These are phyloP conservation scores for Quercus suber DNA, from an alignment of 306 rosid species.

Conservation along the genomic window DNA sequence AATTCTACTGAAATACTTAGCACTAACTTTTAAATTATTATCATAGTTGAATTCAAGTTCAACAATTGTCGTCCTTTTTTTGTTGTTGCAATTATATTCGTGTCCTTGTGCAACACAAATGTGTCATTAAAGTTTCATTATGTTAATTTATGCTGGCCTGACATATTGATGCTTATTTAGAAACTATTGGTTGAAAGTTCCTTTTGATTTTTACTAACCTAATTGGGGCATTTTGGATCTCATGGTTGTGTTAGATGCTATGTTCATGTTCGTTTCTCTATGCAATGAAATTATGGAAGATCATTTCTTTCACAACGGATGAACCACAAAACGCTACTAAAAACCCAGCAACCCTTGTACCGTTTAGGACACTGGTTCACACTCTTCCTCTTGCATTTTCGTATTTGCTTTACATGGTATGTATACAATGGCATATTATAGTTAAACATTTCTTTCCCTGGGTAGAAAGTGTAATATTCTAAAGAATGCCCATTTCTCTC, in stretches of 20 bases:
- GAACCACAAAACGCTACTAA: constrained; percentile 34
- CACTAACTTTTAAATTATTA: not conserved
- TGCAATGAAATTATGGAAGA: constrained; percentile 44
- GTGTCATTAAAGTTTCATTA: not conserved
- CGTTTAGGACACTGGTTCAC: constrained; percentile 40
- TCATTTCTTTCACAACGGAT: constrained; percentile 53
- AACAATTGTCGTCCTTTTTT: not conserved
- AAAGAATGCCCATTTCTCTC: not conserved
- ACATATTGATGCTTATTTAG: not conserved
- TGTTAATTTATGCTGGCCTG: not conserved
- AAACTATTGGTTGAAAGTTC: not conserved
- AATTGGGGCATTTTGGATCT: constrained; percentile 2
- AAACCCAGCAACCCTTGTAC: constrained; percentile 42
- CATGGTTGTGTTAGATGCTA: constrained; percentile 42
- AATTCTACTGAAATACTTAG: not conserved
- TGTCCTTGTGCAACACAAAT: not conserved
- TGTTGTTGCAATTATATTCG: not conserved
- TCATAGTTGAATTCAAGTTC: not conserved
- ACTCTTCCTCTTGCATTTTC: constrained; percentile 64
- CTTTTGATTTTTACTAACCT: not conserved
- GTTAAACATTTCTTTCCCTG: not conserved
- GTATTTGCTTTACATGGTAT: constrained; percentile 63
- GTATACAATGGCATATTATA: constrained; percentile 6
- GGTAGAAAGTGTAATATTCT: not conserved
- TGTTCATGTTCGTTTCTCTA: constrained; percentile 50